Evolutionary conservation across 192 early-diverging fungal genomes (phyloP), one percentile per base, ranked within the genome.

Genomic region (Linnemannia elongata): DNA sequence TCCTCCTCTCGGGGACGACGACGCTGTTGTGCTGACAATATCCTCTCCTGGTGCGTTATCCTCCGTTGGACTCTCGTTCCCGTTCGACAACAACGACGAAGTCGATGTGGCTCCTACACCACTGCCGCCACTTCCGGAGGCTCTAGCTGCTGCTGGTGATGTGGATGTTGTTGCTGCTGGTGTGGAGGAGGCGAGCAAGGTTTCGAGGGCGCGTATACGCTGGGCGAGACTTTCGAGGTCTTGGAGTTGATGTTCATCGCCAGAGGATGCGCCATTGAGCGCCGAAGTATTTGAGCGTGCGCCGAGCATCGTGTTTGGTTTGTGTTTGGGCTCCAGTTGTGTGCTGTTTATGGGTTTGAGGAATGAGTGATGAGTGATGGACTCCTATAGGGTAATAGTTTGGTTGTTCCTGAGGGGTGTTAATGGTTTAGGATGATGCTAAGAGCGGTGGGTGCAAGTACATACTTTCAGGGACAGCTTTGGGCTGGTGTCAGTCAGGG

Each of bases 171-270:
- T n/a, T 24, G n/a, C 63, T 24, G 63, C 15, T 71, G 77, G 57
- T 45, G 71, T 42, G 27, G 78, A 45, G 20, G 72, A 49, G 3
- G 80, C 76, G 4, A 87, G 76, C 20, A 81, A 8, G 36, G 54
- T 71, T 47, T 87, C 85, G 8, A 87, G 70, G 18, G 85, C 72
- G 30, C 85, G 69, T 7, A 87, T 36, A 8, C 80, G 69, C 30
- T 81, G 76, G 5, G 85, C 71, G 44, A 87, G 80, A 70, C 85
- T 81, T n/a, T 87, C 85, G 7, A 87, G 68, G 79, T 87, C 85
- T 35, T 81, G 79, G 20, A 78, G 45, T 69, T 87, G 85, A 41
- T 78, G 79, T 45, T 55, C 45, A 24, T 72, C 79, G 30, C 75
- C 78, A 33, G 73, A 42, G 17, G 66, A 24, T 35, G 74, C n/a